Base-by-base conservation (phyloP, 2,329 filamentous ascomycete genomes). In the Dothideomycetidae sp. region DNA sequence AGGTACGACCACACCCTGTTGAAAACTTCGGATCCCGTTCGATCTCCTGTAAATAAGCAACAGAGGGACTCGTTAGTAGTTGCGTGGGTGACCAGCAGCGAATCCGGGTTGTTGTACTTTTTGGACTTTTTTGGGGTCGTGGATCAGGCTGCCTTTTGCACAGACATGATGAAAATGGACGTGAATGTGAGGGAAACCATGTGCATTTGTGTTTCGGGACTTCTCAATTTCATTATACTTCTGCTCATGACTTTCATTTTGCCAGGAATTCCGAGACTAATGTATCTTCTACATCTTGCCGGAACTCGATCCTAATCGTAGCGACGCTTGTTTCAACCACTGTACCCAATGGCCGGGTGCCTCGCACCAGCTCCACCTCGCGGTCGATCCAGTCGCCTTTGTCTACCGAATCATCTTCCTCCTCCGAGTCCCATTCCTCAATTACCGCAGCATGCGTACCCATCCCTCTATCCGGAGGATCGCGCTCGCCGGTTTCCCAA, bases 401-500 rank as follows among this genome's bases (percentile, higher is more conserved):
- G 41, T 56, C 54, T 4, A 49, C 55, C 28, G 51, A 51, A 5
- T 56, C 51, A 17, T 55, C 58, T 19, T 62, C 60, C 29, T 64
- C 57, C 28, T 58, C 57, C 12, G 53, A 59, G 37, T 61, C 55
- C 56, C 56, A 62, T 39, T 49, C 50, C n/a, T 48, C 50, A 7
- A 26, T 26, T 4, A 51, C 47, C 5, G 48, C 56, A 29, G 58
- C 51, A 46, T 10, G 56, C 59, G 2, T 59, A 61, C 4, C 66
- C 72, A 67, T 44, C 75, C 68, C 47, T 74, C 71, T 43, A 71
- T 49, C 46, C 0, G 84, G 75, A 0, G 82, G 82, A 55, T 93
- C 84, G 74, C 80, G 83, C 56, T 94, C 86, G 13, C 83, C 82
- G 5, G 85, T 93, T 61, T 93, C 84, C 80, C 83, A 93, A 1